Conservation (phyloP, 306 rosid genomes). For the Hippophae rhamnoides region DNA sequence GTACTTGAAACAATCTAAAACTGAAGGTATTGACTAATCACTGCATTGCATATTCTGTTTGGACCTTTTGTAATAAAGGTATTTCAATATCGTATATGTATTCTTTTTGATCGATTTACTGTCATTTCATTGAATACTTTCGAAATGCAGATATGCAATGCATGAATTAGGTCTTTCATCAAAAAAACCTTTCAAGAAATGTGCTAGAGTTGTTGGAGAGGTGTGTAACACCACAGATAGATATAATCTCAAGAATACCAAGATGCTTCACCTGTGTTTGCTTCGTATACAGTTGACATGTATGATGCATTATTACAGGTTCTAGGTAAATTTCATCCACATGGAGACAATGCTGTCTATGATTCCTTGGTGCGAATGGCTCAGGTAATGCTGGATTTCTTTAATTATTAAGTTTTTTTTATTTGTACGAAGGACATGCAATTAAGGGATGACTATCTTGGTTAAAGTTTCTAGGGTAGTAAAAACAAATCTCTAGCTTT, state of each 20-base stretch:
- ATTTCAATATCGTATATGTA: not conserved
- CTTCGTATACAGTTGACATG: not conserved
- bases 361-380: slow-evolving; percentile 98
- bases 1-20: too few relatives aligned
- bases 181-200: slow-evolving; percentile 82
- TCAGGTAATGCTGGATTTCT: slow-evolving; percentile 46
- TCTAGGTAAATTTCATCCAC: slow-evolving; percentile 92
- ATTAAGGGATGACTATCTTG: not conserved
- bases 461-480: too few relatives aligned
- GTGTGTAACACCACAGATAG: slow-evolving; percentile 16
- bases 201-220: slow-evolving; percentile 99
- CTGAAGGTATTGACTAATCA: too few relatives aligned
- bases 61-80: not conserved
- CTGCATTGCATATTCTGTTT: not conserved
- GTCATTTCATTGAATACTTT: not conserved
- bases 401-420: not conserved
- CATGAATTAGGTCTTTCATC: slow-evolving; percentile 89
- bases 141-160: slow-evolving; percentile 73
- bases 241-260: not conserved
- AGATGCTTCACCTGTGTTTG: slow-evolving; percentile 4
- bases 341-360: slow-evolving; percentile 89
- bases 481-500: too few relatives aligned
- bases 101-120: not conserved
- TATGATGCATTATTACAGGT: slow-evolving; percentile 43
- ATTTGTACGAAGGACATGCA: not conserved